phyloP scores from a whole-genome alignment of 495 filamentous ascomycete species.

The Penicillium verhagenii region DNA sequence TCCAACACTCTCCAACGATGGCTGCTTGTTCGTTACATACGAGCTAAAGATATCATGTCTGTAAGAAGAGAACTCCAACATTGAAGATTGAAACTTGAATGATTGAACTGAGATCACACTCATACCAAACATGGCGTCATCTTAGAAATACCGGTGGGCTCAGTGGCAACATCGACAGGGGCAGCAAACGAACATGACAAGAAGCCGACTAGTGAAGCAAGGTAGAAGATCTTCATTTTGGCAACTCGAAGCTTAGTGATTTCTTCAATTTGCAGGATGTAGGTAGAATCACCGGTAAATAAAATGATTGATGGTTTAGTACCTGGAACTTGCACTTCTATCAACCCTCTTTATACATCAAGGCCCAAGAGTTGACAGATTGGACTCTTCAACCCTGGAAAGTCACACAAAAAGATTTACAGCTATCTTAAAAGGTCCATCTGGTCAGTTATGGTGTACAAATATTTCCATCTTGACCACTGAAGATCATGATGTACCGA shows the following conservation, averaged over 20 bases:
- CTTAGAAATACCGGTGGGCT: not conserved
- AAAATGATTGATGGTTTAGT: not conserved
- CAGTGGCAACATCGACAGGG: not conserved
- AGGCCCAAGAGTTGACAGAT: not conserved
- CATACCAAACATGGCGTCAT: slow-evolving; percentile 4
- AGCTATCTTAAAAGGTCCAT: too few relatives aligned
- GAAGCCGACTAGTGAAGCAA: not conserved
- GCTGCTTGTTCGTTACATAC: slow-evolving; percentile 5
- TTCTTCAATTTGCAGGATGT: not conserved
- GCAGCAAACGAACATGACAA: not conserved
- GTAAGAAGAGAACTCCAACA: too few relatives aligned
- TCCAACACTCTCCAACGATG: not conserved
- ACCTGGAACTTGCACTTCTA: not conserved
- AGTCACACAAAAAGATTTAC: too few relatives aligned
- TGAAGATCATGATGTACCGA: not conserved
- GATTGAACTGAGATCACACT: not conserved
- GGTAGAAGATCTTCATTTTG: not conserved
- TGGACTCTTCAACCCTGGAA: not conserved
- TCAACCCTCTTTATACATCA: not conserved
- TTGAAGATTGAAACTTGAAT: not conserved
- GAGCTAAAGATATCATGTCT: not conserved
- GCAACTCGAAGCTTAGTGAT: not conserved
- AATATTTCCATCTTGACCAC: not conserved
- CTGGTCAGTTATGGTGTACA: not conserved
- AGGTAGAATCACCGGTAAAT: too few relatives aligned